Evolutionary conservation across 495 filamentous ascomycete species (phyloP), one percentile per base, ranked within the genome.

Genomic region (Tuber brumale): DNA sequence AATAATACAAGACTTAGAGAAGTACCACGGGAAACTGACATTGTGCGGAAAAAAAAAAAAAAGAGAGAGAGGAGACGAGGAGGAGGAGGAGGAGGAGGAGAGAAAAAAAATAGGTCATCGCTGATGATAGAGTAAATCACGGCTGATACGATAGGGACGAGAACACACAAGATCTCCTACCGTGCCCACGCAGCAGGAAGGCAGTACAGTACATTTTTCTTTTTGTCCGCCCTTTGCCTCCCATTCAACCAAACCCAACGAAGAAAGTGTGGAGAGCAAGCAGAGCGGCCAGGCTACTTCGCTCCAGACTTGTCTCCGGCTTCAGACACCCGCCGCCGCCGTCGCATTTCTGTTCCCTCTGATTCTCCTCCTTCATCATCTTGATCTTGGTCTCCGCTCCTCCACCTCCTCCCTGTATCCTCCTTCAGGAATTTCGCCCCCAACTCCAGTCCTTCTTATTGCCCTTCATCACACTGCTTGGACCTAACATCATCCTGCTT

Each of bases 391-490:
- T 80, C 70, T 43, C 72, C 69, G 61, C 14, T 72, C 73, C 66
- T 75, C 57, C 57, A 66, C 61, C 75, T 61, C 72, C 57, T 45
- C 43, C 77, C 72, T 74, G 71, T 71, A 44, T 70, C 69, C 72
- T 66, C 37, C 16, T 61, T 74, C 73, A 76, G 77, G 76, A 71
- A 79, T 79, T 72, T 79, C 75, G 46, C 51, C 69, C 70, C 74
- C 74, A 71, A 75, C 74, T 70, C 76, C 70, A 27, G 77, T 41
- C 73, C 44, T 69, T 61, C 76, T 43, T 48, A 80, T 75, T 76
- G 79, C 78, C 77, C 27, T 66, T 79, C 78, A 80, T 76, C 61
- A 79, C 71, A 72, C 70, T 72, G 71, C 72, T 72, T 14, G 14
- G 57, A 35, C 14, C 51, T 61, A 35, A 72, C 73, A 70, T 70